Percentiles rank a stretch among this genome's conserved stretches.
Conservation (phyloP, 495 filamentous ascomycete genomes). For the Neurospora sp. region DNA sequence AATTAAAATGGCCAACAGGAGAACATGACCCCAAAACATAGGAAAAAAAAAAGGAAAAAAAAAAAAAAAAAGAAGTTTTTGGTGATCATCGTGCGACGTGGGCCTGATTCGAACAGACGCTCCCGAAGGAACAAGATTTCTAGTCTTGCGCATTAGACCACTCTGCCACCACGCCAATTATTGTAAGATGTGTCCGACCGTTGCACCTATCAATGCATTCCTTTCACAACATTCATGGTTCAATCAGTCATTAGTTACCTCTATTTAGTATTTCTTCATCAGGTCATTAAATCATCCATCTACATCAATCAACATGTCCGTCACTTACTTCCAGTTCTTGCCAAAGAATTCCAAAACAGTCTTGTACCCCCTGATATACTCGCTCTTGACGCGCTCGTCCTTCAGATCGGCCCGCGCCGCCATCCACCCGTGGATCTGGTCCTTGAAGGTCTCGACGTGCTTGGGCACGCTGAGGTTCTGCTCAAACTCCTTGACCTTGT, state of each 20-base stretch:
- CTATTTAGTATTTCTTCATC: background rate
- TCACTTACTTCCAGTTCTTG: slow-evolving; percentile 41
- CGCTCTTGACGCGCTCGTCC: slow-evolving; percentile 53
- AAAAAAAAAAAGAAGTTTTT: background rate
- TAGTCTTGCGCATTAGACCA: background rate
- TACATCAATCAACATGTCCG: background rate
- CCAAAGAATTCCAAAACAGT: slow-evolving; percentile 64
- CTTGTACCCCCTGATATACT: slow-evolving; percentile 75
- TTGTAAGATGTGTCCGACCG: accelerated
- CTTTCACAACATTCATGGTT: background rate
- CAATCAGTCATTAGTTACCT: background rate
- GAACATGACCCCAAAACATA: background rate
- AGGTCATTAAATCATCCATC: background rate
- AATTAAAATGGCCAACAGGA: background rate
- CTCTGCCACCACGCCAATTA: background rate
- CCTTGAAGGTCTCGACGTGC: slow-evolving; percentile 67
- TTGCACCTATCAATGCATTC: background rate
- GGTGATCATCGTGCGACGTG: background rate
- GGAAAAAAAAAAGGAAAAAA: background rate
- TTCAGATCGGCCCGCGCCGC: slow-evolving; percentile 63
- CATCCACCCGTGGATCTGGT: slow-evolving; percentile 92
- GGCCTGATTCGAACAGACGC: background rate
- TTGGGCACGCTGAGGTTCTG: slow-evolving; percentile 54
- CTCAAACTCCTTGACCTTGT: slow-evolving; percentile 64
- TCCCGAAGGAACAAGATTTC: background rate